Evolutionary conservation across 2,329 filamentous ascomycete species (phyloP), one percentile per base, ranked within the genome.

Genomic region (Magnaporthiopsis incrustans): DNA sequence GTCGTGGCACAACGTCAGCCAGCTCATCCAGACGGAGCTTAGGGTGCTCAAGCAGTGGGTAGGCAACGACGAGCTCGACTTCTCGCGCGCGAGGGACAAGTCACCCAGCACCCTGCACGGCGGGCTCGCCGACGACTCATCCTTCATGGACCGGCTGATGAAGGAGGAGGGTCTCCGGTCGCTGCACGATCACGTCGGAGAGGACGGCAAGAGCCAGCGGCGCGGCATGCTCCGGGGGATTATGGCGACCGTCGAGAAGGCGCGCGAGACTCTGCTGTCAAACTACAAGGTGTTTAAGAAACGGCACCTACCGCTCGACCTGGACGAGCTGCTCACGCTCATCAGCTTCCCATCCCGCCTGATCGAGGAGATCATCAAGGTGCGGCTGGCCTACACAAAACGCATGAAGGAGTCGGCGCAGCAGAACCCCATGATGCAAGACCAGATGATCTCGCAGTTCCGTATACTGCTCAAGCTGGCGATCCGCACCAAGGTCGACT

Each of bases 381-480:
- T 97, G 70, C 89, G 95, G 65, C 82, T 98, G 33, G 91, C 89
- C 12, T 98, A 97, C 74, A 93, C 94, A 25, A 92, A 89, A 77
- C 94, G 92, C 74, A 96, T 97, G 87, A 96, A 94, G 77, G 94
- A 98, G 71, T 92, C 92, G 12, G 89, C 92, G 1, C 91, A 95
- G 77, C 91, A 96, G 74, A 96, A 93, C 68, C 84, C 91, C 32
- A 89, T 99, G 79, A 92, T 99, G 83, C 91, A 96, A 66, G 93
- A 98, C 73, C 94, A 98, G 77, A 96, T 98, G 91, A 97, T 99
- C 67, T 84, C 90, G 0, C 95, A 99, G 73, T 98, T 99, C 70
- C 93, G 96, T 76, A 91, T 97, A 59, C 80, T 98, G 64, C 86
- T 99, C 67, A 92, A 91, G 71, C 87, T 98, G 68, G 94, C 95